Base-by-base conservation (phyloP, 2,329 filamentous ascomycete genomes). In the Trichoderma sp. region DNA sequence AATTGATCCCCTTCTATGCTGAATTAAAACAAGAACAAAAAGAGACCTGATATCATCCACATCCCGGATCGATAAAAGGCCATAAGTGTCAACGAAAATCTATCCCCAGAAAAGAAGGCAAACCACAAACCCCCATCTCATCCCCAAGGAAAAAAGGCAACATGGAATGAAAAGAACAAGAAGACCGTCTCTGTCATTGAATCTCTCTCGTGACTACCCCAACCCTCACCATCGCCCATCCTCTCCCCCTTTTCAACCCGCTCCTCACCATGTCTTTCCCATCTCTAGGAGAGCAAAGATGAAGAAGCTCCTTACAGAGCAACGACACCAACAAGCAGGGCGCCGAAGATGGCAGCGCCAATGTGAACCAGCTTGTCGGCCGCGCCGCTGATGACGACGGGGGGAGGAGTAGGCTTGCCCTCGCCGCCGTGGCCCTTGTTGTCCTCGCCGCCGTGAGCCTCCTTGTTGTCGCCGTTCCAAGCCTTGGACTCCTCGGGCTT, bases 301-400 rank as follows among this genome's bases (percentile, higher is more conserved):
- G 30, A 24, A 2, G 15, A 17, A 5, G 9, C 17, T 21, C 57
- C 63, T 74, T 74, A 78, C 71, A 78, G 67, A 43, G 72, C 72
- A 28, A 76, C 41, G 65, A 72, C 67, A 52, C 71, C 72, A 48
- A 74, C 66, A 47, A 71, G 70, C 45, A 71, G 73, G 54, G 69
- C 71, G 7, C 69, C 71, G 41, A 72, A 70, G 56, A 74, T 69
- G 59, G 74, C 70, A 21, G 70, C 67, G 19, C 70, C 69, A 66
- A 69, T 67, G 15, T 67, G 67, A 41, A 66, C 66, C 51, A 66
- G 48, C 50, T 67, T 61, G 59, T 59, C 64, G 30, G 67, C 65
- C 17, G 68, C 69, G 51, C 63, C 68, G 56, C 66, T 69, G 62
- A 67, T 54, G 62, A 69, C 65, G 54, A 67, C 63, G 30, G 67